Percentiles rank a stretch among this genome's conserved stretches.
Evolutionary conservation across 2,329 filamentous ascomycete genomes (phyloP).

Genomic region (Thelonectria blattea): DNA sequence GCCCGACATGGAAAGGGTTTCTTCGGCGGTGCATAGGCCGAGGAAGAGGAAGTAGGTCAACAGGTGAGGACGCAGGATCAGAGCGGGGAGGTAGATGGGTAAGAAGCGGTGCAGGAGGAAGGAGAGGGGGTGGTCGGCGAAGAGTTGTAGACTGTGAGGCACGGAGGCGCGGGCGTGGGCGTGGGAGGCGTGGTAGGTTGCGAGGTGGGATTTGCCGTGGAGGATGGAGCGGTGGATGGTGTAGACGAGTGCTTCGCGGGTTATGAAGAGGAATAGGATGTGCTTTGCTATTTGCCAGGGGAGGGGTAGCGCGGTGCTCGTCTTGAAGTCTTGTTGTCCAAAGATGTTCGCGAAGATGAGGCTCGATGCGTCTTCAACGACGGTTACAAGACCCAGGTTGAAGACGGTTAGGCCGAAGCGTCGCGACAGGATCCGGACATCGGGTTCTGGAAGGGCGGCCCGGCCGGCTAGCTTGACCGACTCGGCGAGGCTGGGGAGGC

Average conservation of each 20-base stretch:
- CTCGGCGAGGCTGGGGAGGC: conserved; percentile 71
- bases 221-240: conserved; percentile 75
- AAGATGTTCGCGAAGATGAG: conserved; percentile 45
- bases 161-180: conserved; percentile 62
- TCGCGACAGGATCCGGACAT: conserved; percentile 42
- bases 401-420: conserved; percentile 50
- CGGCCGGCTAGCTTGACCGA: conserved; percentile 71
- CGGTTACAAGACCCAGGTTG: conserved; percentile 54
- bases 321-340: conserved; percentile 52
- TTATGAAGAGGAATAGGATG: conserved; percentile 49
- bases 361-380: conserved; percentile 51
- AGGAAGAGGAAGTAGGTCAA: conserved; percentile 74
- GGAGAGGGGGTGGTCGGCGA: conserved; percentile 72
- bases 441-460: conserved; percentile 55
- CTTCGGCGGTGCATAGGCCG: conserved; percentile 67
- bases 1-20: conserved; percentile 70
- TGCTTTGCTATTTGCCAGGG: conserved; percentile 62
- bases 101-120: conserved; percentile 68
- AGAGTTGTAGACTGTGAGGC: conserved; percentile 66
- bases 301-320: conserved; percentile 56
- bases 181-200: conserved; percentile 51
- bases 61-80: conserved; percentile 71
- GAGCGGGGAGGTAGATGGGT: conserved; percentile 69
- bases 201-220: conserved; percentile 56
- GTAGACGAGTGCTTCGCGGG: conserved; percentile 70